Evolutionary conservation across 2,329 filamentous ascomycete genomes (phyloP), one percentile per base, ranked within the genome.

Genomic region (Celoporthe dispersa): DNA sequence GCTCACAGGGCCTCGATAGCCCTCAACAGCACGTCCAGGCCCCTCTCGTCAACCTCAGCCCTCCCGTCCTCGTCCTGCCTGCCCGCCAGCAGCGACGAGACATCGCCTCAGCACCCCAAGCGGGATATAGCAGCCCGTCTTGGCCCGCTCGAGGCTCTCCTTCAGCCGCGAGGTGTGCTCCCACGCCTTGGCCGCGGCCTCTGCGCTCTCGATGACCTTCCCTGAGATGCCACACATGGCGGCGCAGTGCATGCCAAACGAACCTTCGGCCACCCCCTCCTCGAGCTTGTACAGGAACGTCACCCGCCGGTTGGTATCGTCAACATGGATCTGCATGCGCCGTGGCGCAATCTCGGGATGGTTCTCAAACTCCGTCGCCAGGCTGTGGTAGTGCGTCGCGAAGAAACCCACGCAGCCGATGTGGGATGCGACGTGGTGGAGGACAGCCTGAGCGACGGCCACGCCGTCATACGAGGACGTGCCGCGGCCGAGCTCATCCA

Each of bases 241-340:
- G 0, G 96, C 96, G 78, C 96, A 99, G 80, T 99, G 96, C 96
- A 99, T 99, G 76, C 96, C 96, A 77, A 98, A 99, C 77, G 93
- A 97, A 22, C 96, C 96, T 80, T 98, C 94, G 0, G 96, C 96
- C 12, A 98, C 94, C 1, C 96, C 96, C 19, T 93, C 88, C 80
- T 98, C 96, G 0, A 99, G 87, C 77, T 93, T 94, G 83, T 99
- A 99, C 68, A 99, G 80, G 82, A 99, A 99, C 0, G 95, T 98
- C n/a, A 99, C 90, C n/a, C 91, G 90, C 33, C 93, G 88, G 70
- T 93, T 87, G 62, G 86, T 88, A 5, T 96, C 92, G 73, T 99
- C 95, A 1, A 99, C 96, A 70, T 94, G 89, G 70, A 99, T 98
- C 73, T 93, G 92, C 96, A 99, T 99, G 19, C 96, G 89, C 76